Base-by-base conservation (phyloP, 2,329 filamentous ascomycete genomes). In the Trichocomaceae sp. region DNA sequence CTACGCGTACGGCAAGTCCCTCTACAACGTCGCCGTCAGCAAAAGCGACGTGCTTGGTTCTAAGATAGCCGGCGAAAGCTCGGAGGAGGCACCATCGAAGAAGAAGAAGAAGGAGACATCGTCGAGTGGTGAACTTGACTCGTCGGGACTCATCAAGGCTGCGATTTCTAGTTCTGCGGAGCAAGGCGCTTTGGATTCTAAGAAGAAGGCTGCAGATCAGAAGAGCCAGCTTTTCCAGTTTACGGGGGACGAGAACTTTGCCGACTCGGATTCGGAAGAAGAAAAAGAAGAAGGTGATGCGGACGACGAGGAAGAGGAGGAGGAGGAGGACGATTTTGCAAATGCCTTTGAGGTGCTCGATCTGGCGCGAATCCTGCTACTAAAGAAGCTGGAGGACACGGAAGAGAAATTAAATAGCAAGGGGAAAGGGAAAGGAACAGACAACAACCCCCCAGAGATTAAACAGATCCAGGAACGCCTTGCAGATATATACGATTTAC, bases 31-130 rank as follows among this genome's bases (percentile, higher is more conserved):
- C 57, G 93, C 91, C 29, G 88, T 97, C 69, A 86, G 84, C 70
- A 96, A 95, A 72, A 96, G 90, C 68, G 91, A 97, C 67, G 91
- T 99, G 22, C 79, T 99, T 35, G 93, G 93, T 55, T 88, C 87
- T 33, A 87, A 87, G 65, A 87, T 91, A 19, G 80, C 82, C 13
- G 75, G 79, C 2, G 78, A 79, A 45, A 22, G 47, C 15, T 26
- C 54, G 22, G 75, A 78, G 70, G 68, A 70, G 52, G 68, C 76
- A 50, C 72, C 69, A 60, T 63, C 72, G 59, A 65, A 65, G 55
- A 66, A 58, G n/a, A n/a, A n/a, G n/a, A n/a, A n/a, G n/a, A n/a
- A n/a, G n/a, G n/a, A n/a, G n/a, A n/a, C n/a, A n/a, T n/a, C n/a
- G 75, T 52, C 62, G 23, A 56, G 48, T n/a, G 56, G 48, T n/a